A percentile compares a stretch with the other conserved stretches of the same genome.
phyloP scores from a whole-genome alignment of 73 alveolate genomes.

The Uronychia binucleata region DNA sequence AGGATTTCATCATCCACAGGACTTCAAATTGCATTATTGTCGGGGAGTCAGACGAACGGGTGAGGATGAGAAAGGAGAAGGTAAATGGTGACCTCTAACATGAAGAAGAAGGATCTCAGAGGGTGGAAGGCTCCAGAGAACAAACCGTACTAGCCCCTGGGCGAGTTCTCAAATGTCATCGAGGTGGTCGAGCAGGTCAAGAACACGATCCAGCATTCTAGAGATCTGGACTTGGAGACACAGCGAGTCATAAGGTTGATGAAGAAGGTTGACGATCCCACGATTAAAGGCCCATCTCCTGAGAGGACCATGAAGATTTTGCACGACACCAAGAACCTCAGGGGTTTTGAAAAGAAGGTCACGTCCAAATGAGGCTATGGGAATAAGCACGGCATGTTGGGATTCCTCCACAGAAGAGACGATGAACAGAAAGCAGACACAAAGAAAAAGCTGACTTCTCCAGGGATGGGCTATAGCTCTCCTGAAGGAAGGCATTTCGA shows the following conservation, averaged over 20 bases:
- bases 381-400: not conserved
- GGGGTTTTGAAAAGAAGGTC: not conserved
- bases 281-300: slow-evolving; percentile 44
- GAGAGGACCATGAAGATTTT: slow-evolving; percentile 44
- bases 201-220: slow-evolving; percentile 11
- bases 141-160: slow-evolving; percentile 54
- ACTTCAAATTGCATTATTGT: slow-evolving; percentile 41
- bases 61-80: slow-evolving; percentile 6
- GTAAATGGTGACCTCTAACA: not conserved
- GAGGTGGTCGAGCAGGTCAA: slow-evolving; percentile 43
- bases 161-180: slow-evolving; percentile 48
- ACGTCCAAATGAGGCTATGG: not conserved
- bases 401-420: not conserved
- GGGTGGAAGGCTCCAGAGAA: slow-evolving; percentile 63
- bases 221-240: slow-evolving; percentile 50
- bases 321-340: not conserved
- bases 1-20: slow-evolving; percentile 22
- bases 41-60: slow-evolving; percentile 8
- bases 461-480: not conserved
- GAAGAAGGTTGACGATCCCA: slow-evolving; percentile 22
- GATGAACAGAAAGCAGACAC: not conserved
- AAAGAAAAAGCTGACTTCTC: not conserved
- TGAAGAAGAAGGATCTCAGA: slow-evolving; percentile 8
- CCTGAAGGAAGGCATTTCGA: not conserved
- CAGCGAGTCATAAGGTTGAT: slow-evolving; percentile 27